Conservation (phyloP, 2,329 filamentous ascomycete species). For the Stagonosporopsis cucurbitacearum region DNA sequence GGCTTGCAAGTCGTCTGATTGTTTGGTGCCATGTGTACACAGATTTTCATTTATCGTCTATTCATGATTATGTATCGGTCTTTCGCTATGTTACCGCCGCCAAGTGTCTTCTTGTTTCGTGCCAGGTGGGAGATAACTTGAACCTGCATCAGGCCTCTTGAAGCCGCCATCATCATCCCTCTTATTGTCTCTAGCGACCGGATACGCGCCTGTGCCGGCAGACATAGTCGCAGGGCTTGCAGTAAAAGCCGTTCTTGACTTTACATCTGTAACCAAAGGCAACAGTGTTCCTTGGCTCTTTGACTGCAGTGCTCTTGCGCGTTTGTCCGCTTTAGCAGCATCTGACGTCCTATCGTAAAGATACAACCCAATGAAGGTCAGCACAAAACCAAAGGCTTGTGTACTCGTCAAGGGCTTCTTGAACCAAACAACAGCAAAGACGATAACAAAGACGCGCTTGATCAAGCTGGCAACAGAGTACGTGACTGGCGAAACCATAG, state of each 20-base stretch:
- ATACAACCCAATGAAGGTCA: constrained; percentile 93
- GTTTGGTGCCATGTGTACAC: not conserved
- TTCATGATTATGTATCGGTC: constrained; percentile 16
- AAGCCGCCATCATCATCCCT: constrained; percentile 62
- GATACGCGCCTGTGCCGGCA: constrained; percentile 44
- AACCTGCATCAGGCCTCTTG: constrained; percentile 46
- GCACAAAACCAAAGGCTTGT: constrained; percentile 81
- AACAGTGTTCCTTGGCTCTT: constrained; percentile 69
- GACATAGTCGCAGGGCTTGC: constrained; percentile 49
- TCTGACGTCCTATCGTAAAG: constrained; percentile 93
- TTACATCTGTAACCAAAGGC: constrained; percentile 61
- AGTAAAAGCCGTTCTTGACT: constrained; percentile 43
- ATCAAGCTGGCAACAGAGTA: constrained; percentile 96
- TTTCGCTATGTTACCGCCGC: constrained; percentile 53
- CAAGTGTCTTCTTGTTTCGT: constrained; percentile 89
- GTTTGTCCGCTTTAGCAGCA: constrained; percentile 84
- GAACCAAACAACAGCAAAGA: constrained; percentile 96
- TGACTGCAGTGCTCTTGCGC: constrained; percentile 69
- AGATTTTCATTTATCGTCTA: constrained; percentile 11
- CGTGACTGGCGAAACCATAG: constrained; percentile 92
- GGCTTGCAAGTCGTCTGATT: not conserved
- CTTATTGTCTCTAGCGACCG: constrained; percentile 57
- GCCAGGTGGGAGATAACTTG: constrained; percentile 73
- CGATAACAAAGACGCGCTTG: constrained; percentile 96
- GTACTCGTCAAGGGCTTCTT: constrained; percentile 82